phyloP scores from a whole-genome alignment of 164 flowering plant genomes.

The Euptelea pleiosperma region DNA sequence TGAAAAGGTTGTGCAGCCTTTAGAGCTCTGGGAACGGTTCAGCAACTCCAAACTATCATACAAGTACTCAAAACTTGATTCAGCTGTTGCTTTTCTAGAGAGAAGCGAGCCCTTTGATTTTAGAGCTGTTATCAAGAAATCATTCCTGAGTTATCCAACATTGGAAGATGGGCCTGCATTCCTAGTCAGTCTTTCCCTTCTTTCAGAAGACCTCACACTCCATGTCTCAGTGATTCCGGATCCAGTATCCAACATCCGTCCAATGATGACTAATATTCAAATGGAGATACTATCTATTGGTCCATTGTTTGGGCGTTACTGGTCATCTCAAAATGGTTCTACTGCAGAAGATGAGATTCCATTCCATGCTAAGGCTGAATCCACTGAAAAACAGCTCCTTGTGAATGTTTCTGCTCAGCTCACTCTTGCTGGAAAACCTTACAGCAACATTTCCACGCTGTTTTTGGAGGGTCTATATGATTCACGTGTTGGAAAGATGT shows the following conservation, averaged over 20 bases:
- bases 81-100: slow-evolving; percentile 59
- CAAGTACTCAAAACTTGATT: slow-evolving; percentile 50
- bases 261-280: slow-evolving; percentile 33
- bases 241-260: slow-evolving; percentile 26
- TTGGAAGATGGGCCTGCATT: slow-evolving; percentile 39
- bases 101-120: slow-evolving; percentile 59
- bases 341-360: slow-evolving; percentile 25
- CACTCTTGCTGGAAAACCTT: slow-evolving; percentile 31
- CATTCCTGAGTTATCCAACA: slow-evolving; percentile 61
- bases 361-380: slow-evolving; percentile 38
- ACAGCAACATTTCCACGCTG: slow-evolving; percentile 45
- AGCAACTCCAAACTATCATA: slow-evolving; percentile 38
- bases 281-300: slow-evolving; percentile 71
- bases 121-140: slow-evolving; percentile 52
- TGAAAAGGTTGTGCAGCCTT: slow-evolving; percentile 45
- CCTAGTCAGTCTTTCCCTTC: slow-evolving; percentile 47
- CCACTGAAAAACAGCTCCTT: slow-evolving; percentile 70
- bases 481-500: slow-evolving; percentile 73
- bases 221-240: slow-evolving; percentile 46
- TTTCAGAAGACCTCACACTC: slow-evolving; percentile 75
- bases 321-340: slow-evolving; percentile 34
- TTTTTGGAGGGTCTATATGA: slow-evolving; percentile 82
- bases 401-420: slow-evolving; percentile 86
- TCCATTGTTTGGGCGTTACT: slow-evolving; percentile 56
- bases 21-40: slow-evolving; percentile 49